Base-by-base conservation (phyloP, 805 yeast species). In the Phaffomyces thermotolerans region DNA sequence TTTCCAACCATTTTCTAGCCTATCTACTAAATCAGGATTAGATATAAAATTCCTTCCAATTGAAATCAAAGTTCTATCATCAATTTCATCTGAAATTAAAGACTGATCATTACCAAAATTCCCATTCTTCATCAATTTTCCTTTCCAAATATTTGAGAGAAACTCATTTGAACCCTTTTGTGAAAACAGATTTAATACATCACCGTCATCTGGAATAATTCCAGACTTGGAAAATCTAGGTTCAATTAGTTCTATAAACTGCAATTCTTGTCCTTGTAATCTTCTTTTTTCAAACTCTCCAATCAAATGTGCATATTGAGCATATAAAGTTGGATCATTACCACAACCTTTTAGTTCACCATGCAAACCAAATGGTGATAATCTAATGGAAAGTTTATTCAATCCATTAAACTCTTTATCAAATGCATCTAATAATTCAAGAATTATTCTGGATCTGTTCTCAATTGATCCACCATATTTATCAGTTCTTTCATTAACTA, bases 201-300 rank as follows among this genome's bases (percentile, higher is more conserved):
- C n/a, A 10, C 14, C n/a, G 3, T 13, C 31, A 29, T 12, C 31
- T 29, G 31, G 31, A 20, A 20, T 20, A 20, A 20, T 20, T 20
- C 22, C 22, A 20, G 6, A 9, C 24, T 14, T 9, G 10, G 22
- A 20, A 17, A 20, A 36, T 29, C 75, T 66, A 31, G 78, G 75
- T 55, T 74, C 78, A 22, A 73, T 68, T 24, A 71, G 31, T 48
- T 69, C 70, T 30, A 74, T 43, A 47, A 55, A 73, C 2, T 75
- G 73, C 24, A 73, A 49, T 25, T 61, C 51, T 40, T 64, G 61
- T 33, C 71, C 72, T 8, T 48, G 41, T 24, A 47, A 41, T 14
- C 64, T 70, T 41, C 69, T 61, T 40, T 49, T 57, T 52, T 70
- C 70, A 22, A 75, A 51, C 54, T 73, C 69, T 37, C 62, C 59